A percentile compares a stretch with the other conserved stretches of the same genome.
Evolutionary conservation across 345 rosid species (phyloP).

Genomic region (Combretum micranthum): DNA sequence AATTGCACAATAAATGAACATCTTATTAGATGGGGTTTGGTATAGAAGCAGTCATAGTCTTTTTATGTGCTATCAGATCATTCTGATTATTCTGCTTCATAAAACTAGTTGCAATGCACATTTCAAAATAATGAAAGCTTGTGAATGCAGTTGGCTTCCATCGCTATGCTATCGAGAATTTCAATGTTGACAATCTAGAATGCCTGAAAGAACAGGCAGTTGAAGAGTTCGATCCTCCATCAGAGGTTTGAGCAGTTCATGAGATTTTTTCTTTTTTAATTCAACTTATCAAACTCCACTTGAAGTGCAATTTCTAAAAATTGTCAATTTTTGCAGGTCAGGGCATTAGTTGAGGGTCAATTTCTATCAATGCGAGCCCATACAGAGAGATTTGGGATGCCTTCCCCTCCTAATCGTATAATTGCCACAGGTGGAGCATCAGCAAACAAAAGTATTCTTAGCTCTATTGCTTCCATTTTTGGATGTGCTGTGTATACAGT

Average conservation of each 20-base stretch:
- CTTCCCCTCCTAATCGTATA: conserved; percentile 75
- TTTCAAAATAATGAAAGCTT: not conserved
- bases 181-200: conserved; percentile 35
- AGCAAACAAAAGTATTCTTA: conserved; percentile 60
- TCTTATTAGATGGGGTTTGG: no score
- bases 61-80: no score
- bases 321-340: conserved; percentile 37
- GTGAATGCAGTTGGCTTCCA: conserved; percentile 66
- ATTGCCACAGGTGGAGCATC: conserved; percentile 96
- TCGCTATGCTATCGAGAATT: conserved; percentile 59
- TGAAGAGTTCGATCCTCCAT: conserved; percentile 70
- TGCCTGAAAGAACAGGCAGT: conserved; percentile 49
- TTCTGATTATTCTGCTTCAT: not conserved
- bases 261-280: not conserved
- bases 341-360: conserved; percentile 86
- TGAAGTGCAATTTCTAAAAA: not conserved
- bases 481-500: conserved; percentile 83
- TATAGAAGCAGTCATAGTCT: no score
- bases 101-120: not conserved
- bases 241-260: conserved; percentile 46
- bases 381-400: conserved; percentile 85
- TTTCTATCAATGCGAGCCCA: conserved; percentile 85
- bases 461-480: conserved; percentile 53
- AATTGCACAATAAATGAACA: no score
- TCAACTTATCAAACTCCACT: no score